Percentiles rank a stretch among this genome's conserved stretches.
phyloP scores from a whole-genome alignment of 1,284 basidiomycete species.

The Ustilago xerochloae region DNA sequence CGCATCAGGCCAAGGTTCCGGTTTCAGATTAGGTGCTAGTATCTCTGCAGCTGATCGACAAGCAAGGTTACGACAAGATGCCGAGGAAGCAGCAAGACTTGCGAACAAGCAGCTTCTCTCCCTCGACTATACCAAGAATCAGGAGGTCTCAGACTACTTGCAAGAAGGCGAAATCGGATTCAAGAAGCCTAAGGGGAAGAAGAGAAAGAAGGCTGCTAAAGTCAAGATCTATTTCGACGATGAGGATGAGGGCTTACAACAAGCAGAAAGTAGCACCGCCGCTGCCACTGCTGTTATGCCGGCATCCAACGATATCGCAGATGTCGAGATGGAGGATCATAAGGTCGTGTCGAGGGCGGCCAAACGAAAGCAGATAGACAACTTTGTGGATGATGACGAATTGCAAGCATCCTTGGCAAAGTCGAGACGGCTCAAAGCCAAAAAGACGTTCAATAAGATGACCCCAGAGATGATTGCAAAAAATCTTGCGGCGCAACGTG shows the following conservation, averaged over 20 bases:
- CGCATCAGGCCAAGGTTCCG: conserved; percentile 24
- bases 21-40: conserved; percentile 51
- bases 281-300: conserved; percentile 36
- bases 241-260: conserved; percentile 70
- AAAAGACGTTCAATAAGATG: conserved; percentile 78
- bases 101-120: conserved; percentile 73
- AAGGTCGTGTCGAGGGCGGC: conserved; percentile 9
- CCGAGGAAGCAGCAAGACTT: conserved; percentile 73
- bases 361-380: conserved; percentile 47
- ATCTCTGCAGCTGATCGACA: conserved; percentile 57
- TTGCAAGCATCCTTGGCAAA: conserved; percentile 91
- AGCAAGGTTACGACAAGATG: conserved; percentile 70
- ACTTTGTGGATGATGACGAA: conserved; percentile 98
- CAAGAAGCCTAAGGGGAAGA: conserved; percentile 81
- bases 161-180: conserved; percentile 91
- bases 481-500: conserved; percentile 75
- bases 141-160: conserved; percentile 86
- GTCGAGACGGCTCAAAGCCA: conserved; percentile 82
- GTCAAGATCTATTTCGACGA: conserved; percentile 77
- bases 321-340: conserved; percentile 75
- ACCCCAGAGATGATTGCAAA: conserved; percentile 86
- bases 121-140: conserved; percentile 87
- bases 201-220: conserved; percentile 91
- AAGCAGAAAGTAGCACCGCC: conserved; percentile 38
- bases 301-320: conserved; percentile 16